Evolutionary conservation across 2,329 filamentous ascomycete species (phyloP).

Genomic region (Cladosporium sp.): DNA sequence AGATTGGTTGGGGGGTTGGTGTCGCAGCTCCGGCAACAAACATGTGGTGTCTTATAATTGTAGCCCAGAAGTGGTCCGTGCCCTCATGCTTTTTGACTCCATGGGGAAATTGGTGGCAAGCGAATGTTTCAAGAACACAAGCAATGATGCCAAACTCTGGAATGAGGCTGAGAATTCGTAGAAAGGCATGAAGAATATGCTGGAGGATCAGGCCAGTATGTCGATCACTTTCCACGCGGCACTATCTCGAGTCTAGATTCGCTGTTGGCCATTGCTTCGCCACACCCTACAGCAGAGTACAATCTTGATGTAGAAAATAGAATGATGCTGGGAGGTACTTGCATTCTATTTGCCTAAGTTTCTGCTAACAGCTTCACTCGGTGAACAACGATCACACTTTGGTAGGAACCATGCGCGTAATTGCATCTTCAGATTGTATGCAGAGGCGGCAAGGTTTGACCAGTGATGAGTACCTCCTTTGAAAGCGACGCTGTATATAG

Average conservation of each 20-base stretch:
- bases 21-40: background rate
- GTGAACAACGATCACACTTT: too few species aligned
- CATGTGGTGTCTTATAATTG: conserved; percentile 2
- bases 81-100: background rate
- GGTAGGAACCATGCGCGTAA: too few species aligned
- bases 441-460: too few species aligned
- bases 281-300: background rate
- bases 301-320: too few species aligned
- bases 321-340: too few species aligned
- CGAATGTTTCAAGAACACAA: conserved; percentile 3
- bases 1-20: background rate
- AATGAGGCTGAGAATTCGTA: background rate
- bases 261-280: background rate
- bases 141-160: background rate
- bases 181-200: background rate
- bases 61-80: background rate
- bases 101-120: conserved; percentile 1
- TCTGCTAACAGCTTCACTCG: too few species aligned
- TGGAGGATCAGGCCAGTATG: background rate
- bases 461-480: too few species aligned
- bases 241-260: background rate
- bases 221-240: background rate
- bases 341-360: too few species aligned
- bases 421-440: too few species aligned
- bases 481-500: too few species aligned